Percentiles rank a stretch among this genome's conserved stretches.
Evolutionary conservation across 2,329 filamentous ascomycete genomes (phyloP).

Genomic region (Fusarium circinatum): DNA sequence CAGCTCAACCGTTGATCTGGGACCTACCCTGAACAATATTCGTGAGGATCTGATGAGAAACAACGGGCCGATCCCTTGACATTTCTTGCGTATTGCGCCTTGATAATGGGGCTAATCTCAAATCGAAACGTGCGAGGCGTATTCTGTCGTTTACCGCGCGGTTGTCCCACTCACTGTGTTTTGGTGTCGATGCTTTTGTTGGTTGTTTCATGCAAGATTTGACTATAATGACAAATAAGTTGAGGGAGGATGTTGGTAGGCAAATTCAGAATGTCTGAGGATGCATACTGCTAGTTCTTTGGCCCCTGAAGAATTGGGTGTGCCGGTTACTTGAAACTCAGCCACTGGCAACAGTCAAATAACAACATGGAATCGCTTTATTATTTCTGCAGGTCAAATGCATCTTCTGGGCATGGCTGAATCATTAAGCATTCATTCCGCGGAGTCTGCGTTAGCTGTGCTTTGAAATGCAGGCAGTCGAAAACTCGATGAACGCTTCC

Average conservation of each 20-base stretch:
- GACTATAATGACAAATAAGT: not conserved
- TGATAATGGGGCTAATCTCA: not conserved
- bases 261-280: not conserved
- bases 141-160: constrained; percentile 1
- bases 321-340: not conserved
- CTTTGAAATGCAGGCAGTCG: not conserved
- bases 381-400: not conserved
- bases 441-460: not conserved
- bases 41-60: not conserved
- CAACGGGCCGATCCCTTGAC: constrained; percentile 2
- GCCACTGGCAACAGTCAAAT: not conserved
- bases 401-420: not conserved
- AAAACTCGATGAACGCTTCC: not conserved
- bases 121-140: constrained; percentile 9
- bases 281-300: not conserved
- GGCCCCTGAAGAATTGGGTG: not conserved
- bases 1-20: not conserved
- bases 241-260: not conserved
- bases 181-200: not conserved
- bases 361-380: not conserved
- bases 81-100: not conserved
- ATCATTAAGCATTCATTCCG: too few species aligned
- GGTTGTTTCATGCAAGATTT: not conserved
- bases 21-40: constrained; percentile 16
- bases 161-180: not conserved